Conservation (phyloP, 331 rosid species). For the Malus hybrid region DNA sequence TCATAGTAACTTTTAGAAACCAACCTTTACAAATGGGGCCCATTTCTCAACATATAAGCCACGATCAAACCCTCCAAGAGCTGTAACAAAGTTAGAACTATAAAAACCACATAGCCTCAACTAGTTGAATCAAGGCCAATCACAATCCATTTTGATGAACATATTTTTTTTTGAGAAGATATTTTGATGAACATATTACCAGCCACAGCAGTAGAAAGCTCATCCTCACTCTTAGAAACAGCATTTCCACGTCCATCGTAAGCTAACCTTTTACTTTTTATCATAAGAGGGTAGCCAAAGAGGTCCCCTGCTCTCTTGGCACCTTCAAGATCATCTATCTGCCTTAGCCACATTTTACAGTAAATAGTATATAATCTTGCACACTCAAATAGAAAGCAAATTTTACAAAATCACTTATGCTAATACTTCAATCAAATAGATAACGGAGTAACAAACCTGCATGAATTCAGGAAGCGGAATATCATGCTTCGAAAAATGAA, state of each 20-base stretch:
- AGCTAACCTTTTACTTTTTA: conserved; percentile 86
- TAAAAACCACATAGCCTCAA: neutral
- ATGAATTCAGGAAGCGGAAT: conserved; percentile 85
- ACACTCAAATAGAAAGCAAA: neutral
- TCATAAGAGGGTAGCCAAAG: conserved; percentile 91
- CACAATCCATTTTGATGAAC: neutral
- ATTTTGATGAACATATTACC: conserved; percentile 34
- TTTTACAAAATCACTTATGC: neutral
- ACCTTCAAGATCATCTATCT: conserved; percentile 72
- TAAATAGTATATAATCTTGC: conserved; percentile 1
- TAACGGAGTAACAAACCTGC: conserved; percentile 41
- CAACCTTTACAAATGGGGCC: conserved; percentile 89
- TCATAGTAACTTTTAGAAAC: conserved; percentile 6
- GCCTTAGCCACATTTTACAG: conserved; percentile 11
- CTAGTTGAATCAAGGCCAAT: neutral
- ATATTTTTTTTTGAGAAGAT: neutral
- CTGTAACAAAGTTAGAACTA: conserved; percentile 33
- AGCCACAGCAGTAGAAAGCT: conserved; percentile 54
- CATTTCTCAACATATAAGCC: conserved; percentile 92
- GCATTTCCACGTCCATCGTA: conserved; percentile 98
- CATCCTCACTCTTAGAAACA: conserved; percentile 64
- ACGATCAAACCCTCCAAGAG: conserved; percentile 71
- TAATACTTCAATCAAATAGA: conserved; percentile 5
- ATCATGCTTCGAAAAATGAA: conserved; percentile 71
- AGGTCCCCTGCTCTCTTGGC: conserved; percentile 62